Evolutionary conservation across 2,329 filamentous ascomycete genomes (phyloP), one percentile per base, ranked within the genome.

Genomic region (Furcasterigmium sp.): DNA sequence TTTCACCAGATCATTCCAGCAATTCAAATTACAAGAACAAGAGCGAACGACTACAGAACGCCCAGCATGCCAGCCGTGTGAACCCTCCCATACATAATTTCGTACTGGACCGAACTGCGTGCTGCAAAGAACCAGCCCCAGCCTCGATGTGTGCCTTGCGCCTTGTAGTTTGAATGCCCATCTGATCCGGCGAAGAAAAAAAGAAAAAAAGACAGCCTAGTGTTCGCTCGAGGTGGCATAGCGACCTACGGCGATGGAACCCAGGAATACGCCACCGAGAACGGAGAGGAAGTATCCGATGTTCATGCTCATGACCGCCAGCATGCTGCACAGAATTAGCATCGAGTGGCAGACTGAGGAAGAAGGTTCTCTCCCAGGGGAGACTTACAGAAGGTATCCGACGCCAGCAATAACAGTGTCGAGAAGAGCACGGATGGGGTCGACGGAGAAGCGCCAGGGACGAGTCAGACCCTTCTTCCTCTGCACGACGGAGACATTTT

Each of bases 281-380:
- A 91, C 76, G 0, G 86, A 90, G 43, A 89, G 64, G 61, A 91
- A 91, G 60, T 93, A 93, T 11, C 87, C 88, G 14, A 91, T 77
- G 54, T 93, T 93, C 70, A 88, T 80, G 2, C 87, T 91, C 88
- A 93, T 95, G 58, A 94, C 85, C 13, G 86, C 87, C 67, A 95
- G 69, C 90, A 95, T 95, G 46, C 90, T 95, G 36, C 4, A 15
- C 18, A 8, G 1, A 7, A 13, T 20, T 32, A 34, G 32, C 11
- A 21, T 34, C 9, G 41, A 3, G 3, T 39, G 9, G 19, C n/a
- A 23, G 15, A 13, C 4, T 3, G 13, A 7, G 3, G 13, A 15
- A 10, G 18, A 15, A 3, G 15, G 37, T n/a, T n/a, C n/a, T n/a
- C n/a, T n/a, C n/a, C 21, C 3, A 29, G 28, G 38, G 18, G 34